Evolutionary conservation across 306 rosid genomes (phyloP).

Genomic region (Argentina anserina): DNA sequence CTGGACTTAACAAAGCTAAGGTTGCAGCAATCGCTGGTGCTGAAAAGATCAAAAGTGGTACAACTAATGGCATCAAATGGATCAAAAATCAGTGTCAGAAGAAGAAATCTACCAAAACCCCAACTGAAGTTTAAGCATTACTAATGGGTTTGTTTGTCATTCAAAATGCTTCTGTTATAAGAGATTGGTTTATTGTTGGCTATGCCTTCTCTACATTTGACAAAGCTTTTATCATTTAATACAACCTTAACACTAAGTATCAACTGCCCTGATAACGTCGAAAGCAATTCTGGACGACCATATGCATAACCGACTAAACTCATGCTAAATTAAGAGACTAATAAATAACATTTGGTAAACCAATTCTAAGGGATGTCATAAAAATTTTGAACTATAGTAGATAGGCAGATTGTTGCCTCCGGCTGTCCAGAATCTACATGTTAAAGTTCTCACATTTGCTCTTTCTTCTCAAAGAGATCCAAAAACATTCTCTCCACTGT

Average conservation of each 20-base stretch:
- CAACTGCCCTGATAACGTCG: background rate
- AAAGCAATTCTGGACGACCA: background rate
- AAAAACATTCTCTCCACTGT: slow-evolving; percentile 93
- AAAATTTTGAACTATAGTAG: background rate
- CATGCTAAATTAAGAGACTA: background rate
- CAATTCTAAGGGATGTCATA: background rate
- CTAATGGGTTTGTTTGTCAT: background rate
- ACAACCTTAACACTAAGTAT: background rate
- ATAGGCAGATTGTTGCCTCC: background rate
- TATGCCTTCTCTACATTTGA: background rate
- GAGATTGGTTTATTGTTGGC: background rate
- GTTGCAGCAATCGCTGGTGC: slow-evolving; percentile 51
- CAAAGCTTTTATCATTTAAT: background rate
- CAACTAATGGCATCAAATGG: slow-evolving; percentile 75
- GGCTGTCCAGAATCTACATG: slow-evolving; percentile 27
- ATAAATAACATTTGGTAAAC: background rate
- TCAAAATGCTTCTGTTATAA: background rate
- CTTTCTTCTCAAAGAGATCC: slow-evolving; percentile 42
- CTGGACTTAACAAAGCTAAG: slow-evolving; percentile 58
- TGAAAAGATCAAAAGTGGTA: slow-evolving; percentile 52
- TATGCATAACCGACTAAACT: background rate
- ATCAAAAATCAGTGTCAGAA: slow-evolving; percentile 70
- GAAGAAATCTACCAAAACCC: slow-evolving; percentile 34
- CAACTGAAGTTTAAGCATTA: background rate
- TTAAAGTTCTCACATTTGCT: slow-evolving; percentile 33